phyloP scores from a whole-genome alignment of 192 early-diverging fungal genomes.

The Coemansia sp. region DNA sequence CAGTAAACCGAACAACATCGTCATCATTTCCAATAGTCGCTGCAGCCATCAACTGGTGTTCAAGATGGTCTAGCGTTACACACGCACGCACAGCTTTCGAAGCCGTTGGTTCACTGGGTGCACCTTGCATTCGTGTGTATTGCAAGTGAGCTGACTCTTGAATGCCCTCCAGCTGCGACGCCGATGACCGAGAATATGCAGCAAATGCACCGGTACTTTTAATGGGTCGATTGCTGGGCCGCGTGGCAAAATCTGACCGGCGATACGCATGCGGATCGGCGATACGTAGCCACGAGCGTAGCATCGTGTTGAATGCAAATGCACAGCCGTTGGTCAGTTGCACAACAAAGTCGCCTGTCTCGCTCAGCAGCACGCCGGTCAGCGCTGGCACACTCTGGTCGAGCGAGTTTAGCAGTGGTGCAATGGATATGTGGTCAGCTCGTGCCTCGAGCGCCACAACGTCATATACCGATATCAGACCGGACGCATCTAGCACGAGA shows the following conservation, averaged over 20 bases:
- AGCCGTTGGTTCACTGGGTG: background rate
- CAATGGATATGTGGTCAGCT: conserved; percentile 24
- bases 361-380: conserved; percentile 17
- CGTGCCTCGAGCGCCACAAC: background rate
- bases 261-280: conserved; percentile 17
- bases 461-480: conserved; percentile 37
- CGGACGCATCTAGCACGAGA: conserved; percentile 26
- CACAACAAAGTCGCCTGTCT: conserved; percentile 13
- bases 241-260: conserved; percentile 25
- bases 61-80: conserved; percentile 52
- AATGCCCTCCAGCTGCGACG: conserved; percentile 9
- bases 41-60: conserved; percentile 31
- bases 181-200: background rate
- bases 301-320: conserved; percentile 10
- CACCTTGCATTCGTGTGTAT: background rate
- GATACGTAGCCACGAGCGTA: conserved; percentile 32
- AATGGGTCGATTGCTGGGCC: background rate
- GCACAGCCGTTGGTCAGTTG: conserved; percentile 31
- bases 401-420: conserved; percentile 36
- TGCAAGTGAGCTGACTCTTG: background rate
- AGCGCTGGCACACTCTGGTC: conserved; percentile 17
- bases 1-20: conserved; percentile 29
- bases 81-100: background rate
- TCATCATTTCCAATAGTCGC: conserved; percentile 10
- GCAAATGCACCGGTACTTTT: background rate